Conservation (phyloP, 169 alveolate genomes). For the Eimeria sp. region DNA sequence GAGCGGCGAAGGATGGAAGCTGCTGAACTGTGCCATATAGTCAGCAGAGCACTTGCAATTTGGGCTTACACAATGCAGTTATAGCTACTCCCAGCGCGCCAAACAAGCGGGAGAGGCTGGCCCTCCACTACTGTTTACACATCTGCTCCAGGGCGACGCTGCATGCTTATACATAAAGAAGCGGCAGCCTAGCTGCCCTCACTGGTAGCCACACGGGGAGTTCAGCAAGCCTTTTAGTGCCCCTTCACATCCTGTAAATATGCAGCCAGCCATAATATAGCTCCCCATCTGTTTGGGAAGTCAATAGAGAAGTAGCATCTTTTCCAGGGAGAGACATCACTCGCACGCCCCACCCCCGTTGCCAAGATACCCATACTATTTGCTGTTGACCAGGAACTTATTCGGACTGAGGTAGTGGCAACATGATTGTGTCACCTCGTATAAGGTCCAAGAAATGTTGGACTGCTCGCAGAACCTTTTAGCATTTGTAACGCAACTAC, state of each 20-base stretch:
- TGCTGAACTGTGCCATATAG: not conserved
- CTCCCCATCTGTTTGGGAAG: too few species aligned
- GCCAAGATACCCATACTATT: not conserved
- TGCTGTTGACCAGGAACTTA: not conserved
- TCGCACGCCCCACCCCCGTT: not conserved
- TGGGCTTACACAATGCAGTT: not conserved
- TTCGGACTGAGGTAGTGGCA: not conserved
- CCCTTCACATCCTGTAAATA: too few species aligned
- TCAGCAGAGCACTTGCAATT: not conserved
- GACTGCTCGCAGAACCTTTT: not conserved
- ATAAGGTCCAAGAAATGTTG: not conserved
- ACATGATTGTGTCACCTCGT: not conserved
- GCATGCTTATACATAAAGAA: not conserved
- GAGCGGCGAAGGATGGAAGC: not conserved
- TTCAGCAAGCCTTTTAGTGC: not conserved
- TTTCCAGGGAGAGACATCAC: too few species aligned
- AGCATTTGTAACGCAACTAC: not conserved
- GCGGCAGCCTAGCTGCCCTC: not conserved
- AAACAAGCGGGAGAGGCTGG: not conserved
- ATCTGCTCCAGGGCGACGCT: not conserved
- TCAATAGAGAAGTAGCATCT: too few species aligned
- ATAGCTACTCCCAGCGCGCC: not conserved
- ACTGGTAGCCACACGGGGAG: not conserved
- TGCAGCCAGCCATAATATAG: too few species aligned
- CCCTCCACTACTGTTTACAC: not conserved